phyloP scores from a whole-genome alignment of 1,284 basidiomycete genomes.

The Marasmius sp. region DNA sequence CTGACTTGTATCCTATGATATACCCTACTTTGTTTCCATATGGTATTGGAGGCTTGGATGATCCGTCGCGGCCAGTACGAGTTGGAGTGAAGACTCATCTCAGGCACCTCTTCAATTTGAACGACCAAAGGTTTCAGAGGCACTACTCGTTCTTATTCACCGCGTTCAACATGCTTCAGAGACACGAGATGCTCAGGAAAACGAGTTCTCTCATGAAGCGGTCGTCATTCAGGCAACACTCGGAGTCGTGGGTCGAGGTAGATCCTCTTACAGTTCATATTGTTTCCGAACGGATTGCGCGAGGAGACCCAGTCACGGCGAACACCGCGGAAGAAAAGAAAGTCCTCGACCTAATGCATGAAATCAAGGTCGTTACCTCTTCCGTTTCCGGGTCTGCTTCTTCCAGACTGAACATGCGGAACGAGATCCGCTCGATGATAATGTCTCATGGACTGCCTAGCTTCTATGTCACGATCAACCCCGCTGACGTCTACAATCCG shows the following conservation, averaged over 20 bases:
- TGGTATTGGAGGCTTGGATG: slow-evolving; percentile 1
- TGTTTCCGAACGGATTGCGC: background rate
- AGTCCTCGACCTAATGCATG: background rate
- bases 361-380: background rate
- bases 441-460: slow-evolving; percentile 18
- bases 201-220: background rate
- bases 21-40: slow-evolving; percentile 2
- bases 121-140: slow-evolving; percentile 1
- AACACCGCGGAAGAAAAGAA: background rate
- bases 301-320: background rate
- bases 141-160: slow-evolving; percentile 2
- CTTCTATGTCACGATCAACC: slow-evolving; percentile 20
- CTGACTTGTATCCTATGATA: background rate
- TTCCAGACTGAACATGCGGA: slow-evolving; percentile 5
- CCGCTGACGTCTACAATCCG: slow-evolving; percentile 18
- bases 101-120: background rate
- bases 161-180: slow-evolving; percentile 5
- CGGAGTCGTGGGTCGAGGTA: background rate
- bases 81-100: background rate
- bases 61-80: background rate
- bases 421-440: slow-evolving; percentile 18
- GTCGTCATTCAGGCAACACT: background rate
- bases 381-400: background rate
- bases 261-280: background rate
- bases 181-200: background rate